Evolutionary conservation across 2,329 filamentous ascomycete genomes (phyloP).

Genomic region (Verticillium isaacii): DNA sequence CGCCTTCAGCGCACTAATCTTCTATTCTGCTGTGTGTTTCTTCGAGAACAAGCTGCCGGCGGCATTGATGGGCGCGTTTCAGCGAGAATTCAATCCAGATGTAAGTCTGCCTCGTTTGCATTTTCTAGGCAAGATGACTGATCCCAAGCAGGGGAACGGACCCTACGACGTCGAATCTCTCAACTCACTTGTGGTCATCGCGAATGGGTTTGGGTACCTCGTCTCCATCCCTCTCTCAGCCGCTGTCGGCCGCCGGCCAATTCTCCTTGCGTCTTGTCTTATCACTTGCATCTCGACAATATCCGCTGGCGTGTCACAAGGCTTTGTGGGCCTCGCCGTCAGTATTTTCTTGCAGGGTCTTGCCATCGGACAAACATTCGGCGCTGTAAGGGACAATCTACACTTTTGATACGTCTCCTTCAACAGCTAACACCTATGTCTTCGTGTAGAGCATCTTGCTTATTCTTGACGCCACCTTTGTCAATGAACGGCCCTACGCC

Average conservation of each 20-base stretch:
- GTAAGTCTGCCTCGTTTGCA: conserved; percentile 7
- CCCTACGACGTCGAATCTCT: conserved; percentile 21
- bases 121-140: neutral
- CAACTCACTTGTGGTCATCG: conserved; percentile 22
- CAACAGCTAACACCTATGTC: neutral
- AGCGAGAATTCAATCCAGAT: conserved; percentile 13
- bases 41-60: conserved; percentile 17
- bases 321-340: conserved; percentile 21
- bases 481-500: conserved; percentile 27
- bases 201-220: conserved; percentile 27
- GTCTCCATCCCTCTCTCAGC: conserved; percentile 31
- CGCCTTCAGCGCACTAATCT: conserved; percentile 12
- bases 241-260: conserved; percentile 29
- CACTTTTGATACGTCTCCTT: neutral
- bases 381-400: conserved; percentile 15
- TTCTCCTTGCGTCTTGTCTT: conserved; percentile 22
- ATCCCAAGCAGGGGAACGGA: conserved; percentile 12
- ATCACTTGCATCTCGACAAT: conserved; percentile 18
- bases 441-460: conserved; percentile 23
- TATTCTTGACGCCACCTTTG: conserved; percentile 32
- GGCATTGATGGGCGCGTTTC: conserved; percentile 13
- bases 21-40: conserved; percentile 15
- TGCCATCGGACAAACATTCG: conserved; percentile 23
- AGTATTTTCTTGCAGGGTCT: conserved; percentile 22
- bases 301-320: conserved; percentile 18